Base-by-base conservation (phyloP, 1,139 yeast genomes). In the Yamadazyma triangularis region DNA sequence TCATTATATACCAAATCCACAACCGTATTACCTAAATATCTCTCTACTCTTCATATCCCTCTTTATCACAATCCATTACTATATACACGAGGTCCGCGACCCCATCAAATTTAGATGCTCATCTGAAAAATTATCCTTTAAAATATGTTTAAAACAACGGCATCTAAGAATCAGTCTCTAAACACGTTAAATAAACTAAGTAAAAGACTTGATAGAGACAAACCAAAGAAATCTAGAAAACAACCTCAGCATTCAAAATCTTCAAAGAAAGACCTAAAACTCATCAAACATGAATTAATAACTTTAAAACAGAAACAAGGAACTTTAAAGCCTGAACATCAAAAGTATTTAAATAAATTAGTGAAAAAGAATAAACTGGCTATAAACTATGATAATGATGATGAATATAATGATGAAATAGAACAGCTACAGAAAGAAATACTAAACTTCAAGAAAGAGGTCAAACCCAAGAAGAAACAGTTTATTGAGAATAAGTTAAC, bases 401-500 rank as follows among this genome's bases (percentile, higher is more conserved):
- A 39, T 22, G 35, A 33, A 19, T n/a, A n/a, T n/a, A n/a, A n/a
- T n/a, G 36, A 35, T 5, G 36, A 40, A 8, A 18, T 29, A 9
- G 27, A 25, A 9, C 28, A 28, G 2, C 29, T 44, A 25, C 45
- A 44, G 30, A 29, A 35, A 4, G 45, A 44, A n/a, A 41, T 44
- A 8, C 33, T 44, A 23, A 34, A 37, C n/a, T 38, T 33, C 24
- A 29, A 34, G 12, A 40, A 36, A 24, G 44, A 38, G 28, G 42
- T 41, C 33, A 50, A 50, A 28, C 44, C 53, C 35, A 61, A 64
- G 46, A 58, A 60, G 38, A 56, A 49, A 23, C 66, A 64, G 20
- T 71, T 73, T 23, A 70, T 67, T 50, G 54, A 71, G 31, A 53
- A 67, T 35, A 58, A 57, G 32, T 66, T 87, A 35, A 87, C 96